phyloP scores from a whole-genome alignment of 768 basidiomycete genomes.

The Mycena filopes region DNA sequence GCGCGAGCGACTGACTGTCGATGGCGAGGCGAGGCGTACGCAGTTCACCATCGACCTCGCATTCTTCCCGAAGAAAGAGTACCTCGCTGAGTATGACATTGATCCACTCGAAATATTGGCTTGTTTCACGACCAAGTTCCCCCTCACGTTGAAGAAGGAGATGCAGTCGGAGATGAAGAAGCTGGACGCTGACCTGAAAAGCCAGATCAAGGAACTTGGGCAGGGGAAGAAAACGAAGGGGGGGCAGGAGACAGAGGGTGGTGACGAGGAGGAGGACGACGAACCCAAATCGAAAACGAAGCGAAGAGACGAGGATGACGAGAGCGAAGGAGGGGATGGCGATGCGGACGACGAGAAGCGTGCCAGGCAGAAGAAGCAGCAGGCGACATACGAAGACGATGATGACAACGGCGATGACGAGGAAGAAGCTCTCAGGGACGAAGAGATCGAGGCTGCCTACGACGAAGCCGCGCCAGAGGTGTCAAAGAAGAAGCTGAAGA shows the following conservation, averaged over 20 bases:
- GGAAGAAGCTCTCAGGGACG: constrained; percentile 63
- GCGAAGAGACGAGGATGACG: constrained; percentile 66
- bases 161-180: constrained; percentile 88
- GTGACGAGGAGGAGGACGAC: constrained; percentile 56
- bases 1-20: constrained; percentile 76
- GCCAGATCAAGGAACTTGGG: constrained; percentile 84
- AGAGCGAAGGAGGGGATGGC: constrained; percentile 82
- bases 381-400: constrained; percentile 81
- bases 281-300: constrained; percentile 43
- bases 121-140: constrained; percentile 80
- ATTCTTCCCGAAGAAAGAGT: constrained; percentile 91
- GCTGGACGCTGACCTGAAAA: constrained; percentile 80
- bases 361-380: constrained; percentile 75
- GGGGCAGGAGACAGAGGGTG: constrained; percentile 66
- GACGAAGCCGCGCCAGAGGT: constrained; percentile 56
- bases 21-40: constrained; percentile 76
- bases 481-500: constrained; percentile 41
- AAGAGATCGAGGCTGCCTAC: constrained; percentile 70
- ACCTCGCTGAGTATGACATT: constrained; percentile 84
- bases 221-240: constrained; percentile 71
- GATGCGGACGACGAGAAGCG: constrained; percentile 86
- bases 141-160: constrained; percentile 84
- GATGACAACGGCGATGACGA: constrained; percentile 66
- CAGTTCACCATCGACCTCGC: constrained; percentile 83
- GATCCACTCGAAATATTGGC: constrained; percentile 76